Base-by-base conservation (phyloP, 768 basidiomycete species). In the Rickenella mellea region DNA sequence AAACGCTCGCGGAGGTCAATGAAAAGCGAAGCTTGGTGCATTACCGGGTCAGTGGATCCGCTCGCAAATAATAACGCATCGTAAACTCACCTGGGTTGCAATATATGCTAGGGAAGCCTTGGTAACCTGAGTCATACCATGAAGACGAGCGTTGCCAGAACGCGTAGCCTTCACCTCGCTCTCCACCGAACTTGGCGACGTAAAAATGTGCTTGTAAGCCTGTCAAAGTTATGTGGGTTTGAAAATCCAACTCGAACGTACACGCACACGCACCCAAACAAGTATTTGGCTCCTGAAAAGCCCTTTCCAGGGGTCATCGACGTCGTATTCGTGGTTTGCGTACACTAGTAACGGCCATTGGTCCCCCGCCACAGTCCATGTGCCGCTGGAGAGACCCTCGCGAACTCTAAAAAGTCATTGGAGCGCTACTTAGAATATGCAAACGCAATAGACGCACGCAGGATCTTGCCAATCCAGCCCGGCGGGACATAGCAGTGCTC, bases 171-270 rank as follows among this genome's bases (percentile, higher is more conserved):
- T 57, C 14, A 44, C 39, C 26, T 55, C 56, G 26, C 50, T 51
- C 25, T 59, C 48, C 2, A 59, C 55, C 6, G 57, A 59, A 36
- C 57, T 60, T 1, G 59, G 57, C 1, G 55, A 59, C 2, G 48
- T 61, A 30, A 61, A 61, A n/a, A 61, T 44, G 39, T 59, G 52
- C 31, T 52, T 58, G 14, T 36, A 57, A 1, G 53, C 56, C 58
- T 59, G 20, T 6, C 9, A 21, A 21, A 27, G 17, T n/a, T 15
- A 25, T 31, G 9, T 10, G 17, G 33, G 6, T 22, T 6, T 27
- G 30, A 12, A 19, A 27, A 36, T 3, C 19, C 6, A 32, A 12
- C n/a, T n/a, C n/a, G n/a, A n/a, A n/a, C n/a, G n/a, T n/a, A 15
- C 5, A 37, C 28, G 7, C 4, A 9, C 6, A 41, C 48, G 28